Conservation (phyloP, 495 filamentous ascomycete species). For the Xylaria bambusicola region DNA sequence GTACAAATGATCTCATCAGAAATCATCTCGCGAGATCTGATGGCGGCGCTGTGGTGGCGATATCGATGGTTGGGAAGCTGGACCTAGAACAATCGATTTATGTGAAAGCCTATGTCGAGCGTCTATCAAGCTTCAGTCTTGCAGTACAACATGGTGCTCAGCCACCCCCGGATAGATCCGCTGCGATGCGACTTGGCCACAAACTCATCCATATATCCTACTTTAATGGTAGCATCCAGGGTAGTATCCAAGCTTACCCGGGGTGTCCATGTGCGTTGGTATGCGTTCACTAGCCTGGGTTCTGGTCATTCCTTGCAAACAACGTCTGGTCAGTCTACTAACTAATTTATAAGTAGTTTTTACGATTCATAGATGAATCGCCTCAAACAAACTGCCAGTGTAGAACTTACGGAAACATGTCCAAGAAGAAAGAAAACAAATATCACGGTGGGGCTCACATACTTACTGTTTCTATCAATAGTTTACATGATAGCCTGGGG, state of each 20-base stretch:
- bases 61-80: neutral
- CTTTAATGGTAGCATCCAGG: neutral
- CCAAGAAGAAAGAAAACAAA: no score
- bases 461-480: neutral
- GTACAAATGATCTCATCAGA: neutral
- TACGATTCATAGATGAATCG: neutral
- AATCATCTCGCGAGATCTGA: neutral
- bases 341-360: neutral
- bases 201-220: neutral
- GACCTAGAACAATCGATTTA: slow-evolving; percentile 17
- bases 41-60: slow-evolving; percentile 1
- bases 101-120: neutral
- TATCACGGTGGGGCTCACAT: no score
- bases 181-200: slow-evolving; percentile 9
- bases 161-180: slow-evolving; percentile 19
- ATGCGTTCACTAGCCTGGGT: neutral
- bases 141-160: slow-evolving; percentile 10
- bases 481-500: neutral
- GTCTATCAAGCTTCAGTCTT: neutral
- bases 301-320: neutral
- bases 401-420: neutral
- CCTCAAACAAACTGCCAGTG: neutral
- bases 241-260: slow-evolving; percentile 7
- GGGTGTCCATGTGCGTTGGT: slow-evolving; percentile 5
- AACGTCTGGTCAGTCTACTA: neutral